phyloP scores from a whole-genome alignment of 306 rosid genomes.

The Casuarina cunninghamiana region DNA sequence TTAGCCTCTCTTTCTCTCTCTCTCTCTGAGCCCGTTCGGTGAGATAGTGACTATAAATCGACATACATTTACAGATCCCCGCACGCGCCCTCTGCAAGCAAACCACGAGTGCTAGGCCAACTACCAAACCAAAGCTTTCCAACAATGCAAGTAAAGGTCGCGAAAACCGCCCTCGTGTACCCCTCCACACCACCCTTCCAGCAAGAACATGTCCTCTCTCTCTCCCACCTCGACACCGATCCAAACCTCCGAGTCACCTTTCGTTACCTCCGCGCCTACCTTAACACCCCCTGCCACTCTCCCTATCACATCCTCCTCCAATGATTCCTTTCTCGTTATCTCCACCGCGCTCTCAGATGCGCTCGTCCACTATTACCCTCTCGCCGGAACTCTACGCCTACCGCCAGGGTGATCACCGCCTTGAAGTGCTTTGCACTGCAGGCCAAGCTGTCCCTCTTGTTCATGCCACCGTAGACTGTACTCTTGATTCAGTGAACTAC shows the following conservation, averaged over 20 bases:
- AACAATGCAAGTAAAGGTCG: slow-evolving; percentile 35
- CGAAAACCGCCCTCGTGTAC: slow-evolving; percentile 34
- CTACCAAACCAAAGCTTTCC: background rate
- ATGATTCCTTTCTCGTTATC: slow-evolving; percentile 52
- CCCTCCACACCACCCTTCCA: slow-evolving; percentile 57
- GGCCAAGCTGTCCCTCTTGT: slow-evolving; percentile 64
- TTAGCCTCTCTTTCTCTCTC: slow-evolving; percentile 8
- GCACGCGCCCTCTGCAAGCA: background rate
- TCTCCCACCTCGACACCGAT: slow-evolving; percentile 80
- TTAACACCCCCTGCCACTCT: slow-evolving; percentile 7
- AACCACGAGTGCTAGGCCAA: no score
- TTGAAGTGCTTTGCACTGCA: slow-evolving; percentile 51
- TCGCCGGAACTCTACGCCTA: slow-evolving; percentile 64
- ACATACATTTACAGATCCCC: background rate
- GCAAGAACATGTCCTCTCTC: slow-evolving; percentile 57
- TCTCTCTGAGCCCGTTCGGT: slow-evolving; percentile 19
- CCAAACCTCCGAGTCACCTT: slow-evolving; percentile 65
- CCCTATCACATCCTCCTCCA: slow-evolving; percentile 9
- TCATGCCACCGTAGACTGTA: slow-evolving; percentile 46
- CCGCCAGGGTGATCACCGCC: slow-evolving; percentile 34
- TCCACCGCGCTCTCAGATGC: slow-evolving; percentile 62
- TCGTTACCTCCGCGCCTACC: slow-evolving; percentile 86
- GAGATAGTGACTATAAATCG: background rate
- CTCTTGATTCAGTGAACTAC: slow-evolving; percentile 52
- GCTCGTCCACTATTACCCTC: slow-evolving; percentile 66